Conservation (phyloP, 192 early-diverging fungal genomes). For the Linnemannia elongata region DNA sequence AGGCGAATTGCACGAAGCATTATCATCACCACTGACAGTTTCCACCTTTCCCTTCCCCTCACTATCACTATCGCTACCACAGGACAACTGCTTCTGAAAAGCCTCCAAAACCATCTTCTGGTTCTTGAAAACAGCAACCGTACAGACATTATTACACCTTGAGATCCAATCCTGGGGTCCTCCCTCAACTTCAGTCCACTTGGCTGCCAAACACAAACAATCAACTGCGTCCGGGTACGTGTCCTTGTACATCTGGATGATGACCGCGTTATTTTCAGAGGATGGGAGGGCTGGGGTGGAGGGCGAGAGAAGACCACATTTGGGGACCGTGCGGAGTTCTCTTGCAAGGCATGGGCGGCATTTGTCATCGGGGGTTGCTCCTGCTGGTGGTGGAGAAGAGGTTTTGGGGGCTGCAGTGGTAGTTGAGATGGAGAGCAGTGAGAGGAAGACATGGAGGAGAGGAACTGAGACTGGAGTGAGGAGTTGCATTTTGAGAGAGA, state of each 20-base stretch:
- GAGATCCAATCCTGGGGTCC: not conserved
- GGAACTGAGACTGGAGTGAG: too few relatives aligned
- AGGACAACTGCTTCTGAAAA: not conserved
- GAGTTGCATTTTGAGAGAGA: too few relatives aligned
- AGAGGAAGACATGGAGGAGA: too few relatives aligned
- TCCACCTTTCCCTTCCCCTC: too few relatives aligned
- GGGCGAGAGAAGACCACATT: not conserved
- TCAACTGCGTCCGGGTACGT: not conserved
- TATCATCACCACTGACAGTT: not conserved
- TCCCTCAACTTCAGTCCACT: not conserved
- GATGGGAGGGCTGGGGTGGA: not conserved
- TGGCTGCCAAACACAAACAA: not conserved
- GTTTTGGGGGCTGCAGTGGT: not conserved
- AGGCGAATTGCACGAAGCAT: not conserved
- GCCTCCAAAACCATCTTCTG: not conserved
- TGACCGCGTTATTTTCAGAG: not conserved
- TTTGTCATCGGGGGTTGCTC: not conserved
- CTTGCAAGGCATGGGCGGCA: not conserved
- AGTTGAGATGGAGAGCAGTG: not conserved
- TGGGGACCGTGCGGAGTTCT: not conserved
- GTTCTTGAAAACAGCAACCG: not conserved
- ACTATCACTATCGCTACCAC: too few relatives aligned
- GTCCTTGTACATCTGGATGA: slow-evolving; percentile 11
- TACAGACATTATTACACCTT: not conserved
- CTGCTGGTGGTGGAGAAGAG: not conserved